Evolutionary conservation across 73 alveolate genomes (phyloP).

Genomic region (Paramecium biaurelia): DNA sequence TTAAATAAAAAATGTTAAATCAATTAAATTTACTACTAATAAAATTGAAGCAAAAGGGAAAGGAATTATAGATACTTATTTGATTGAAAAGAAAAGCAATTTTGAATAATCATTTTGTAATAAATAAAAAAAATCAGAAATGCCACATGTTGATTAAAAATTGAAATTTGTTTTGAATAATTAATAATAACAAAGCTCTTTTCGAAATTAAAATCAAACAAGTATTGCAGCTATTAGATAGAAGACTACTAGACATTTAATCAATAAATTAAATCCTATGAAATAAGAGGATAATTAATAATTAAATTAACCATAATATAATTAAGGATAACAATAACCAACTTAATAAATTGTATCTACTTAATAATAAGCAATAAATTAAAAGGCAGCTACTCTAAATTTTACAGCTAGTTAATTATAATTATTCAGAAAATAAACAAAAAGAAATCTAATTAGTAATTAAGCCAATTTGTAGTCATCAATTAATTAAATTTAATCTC

Average conservation of each 20-base stretch:
- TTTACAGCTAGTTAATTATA: conserved; percentile 23
- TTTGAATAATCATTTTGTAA: neutral
- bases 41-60: conserved; percentile 63
- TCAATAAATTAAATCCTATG: neutral
- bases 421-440: conserved; percentile 11
- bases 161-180: neutral
- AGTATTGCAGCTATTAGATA: neutral
- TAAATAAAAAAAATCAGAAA: neutral
- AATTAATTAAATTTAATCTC: neutral
- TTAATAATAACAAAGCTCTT: neutral
- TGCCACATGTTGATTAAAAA: neutral
- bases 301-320: neutral
- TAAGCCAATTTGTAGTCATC: neutral
- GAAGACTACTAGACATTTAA: neutral
- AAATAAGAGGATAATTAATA: neutral
- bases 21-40: conserved; percentile 33
- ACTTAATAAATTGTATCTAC: neutral
- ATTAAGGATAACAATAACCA: neutral
- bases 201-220: neutral
- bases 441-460: neutral
- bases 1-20: neutral
- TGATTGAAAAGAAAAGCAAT: conserved; percentile 45
- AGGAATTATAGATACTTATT: conserved; percentile 43
- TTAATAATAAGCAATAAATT: neutral
- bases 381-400: neutral